Conservation (phyloP, 139 green algal species). For the Tetraselmis chui region DNA sequence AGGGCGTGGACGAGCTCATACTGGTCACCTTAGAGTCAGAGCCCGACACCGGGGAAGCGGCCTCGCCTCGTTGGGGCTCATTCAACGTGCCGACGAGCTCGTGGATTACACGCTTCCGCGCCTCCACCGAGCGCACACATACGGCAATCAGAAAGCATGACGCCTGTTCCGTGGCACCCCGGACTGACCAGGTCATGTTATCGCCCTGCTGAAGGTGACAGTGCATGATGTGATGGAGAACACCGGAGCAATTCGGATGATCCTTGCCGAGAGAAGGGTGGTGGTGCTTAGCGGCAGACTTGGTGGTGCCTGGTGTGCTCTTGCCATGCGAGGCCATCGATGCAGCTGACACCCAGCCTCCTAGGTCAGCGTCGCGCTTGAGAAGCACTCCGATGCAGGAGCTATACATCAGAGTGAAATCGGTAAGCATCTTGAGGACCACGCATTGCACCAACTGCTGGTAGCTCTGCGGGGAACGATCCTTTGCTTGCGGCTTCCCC, state of each 20-base stretch:
- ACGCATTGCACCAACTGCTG: constrained; percentile 49
- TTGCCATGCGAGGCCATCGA: background rate
- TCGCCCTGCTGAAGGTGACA: constrained; percentile 41
- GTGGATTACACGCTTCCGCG: constrained; percentile 56
- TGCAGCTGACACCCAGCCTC: background rate
- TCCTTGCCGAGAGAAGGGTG: background rate
- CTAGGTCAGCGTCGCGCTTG: constrained; percentile 61
- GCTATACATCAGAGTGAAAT: constrained; percentile 73
- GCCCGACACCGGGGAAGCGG: no score
- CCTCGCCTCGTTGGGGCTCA: background rate
- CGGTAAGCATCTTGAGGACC: constrained; percentile 70
- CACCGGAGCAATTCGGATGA: background rate
- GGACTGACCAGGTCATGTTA: constrained; percentile 5
- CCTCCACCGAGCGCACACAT: constrained; percentile 73
- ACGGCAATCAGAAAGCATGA: constrained; percentile 51
- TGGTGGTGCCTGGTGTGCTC: background rate
- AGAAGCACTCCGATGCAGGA: constrained; percentile 67
- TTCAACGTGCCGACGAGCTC: constrained; percentile 62
- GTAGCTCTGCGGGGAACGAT: constrained; percentile 14
- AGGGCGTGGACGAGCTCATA: no score
- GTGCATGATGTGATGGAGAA: constrained; percentile 65
- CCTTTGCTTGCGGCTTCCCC: background rate
- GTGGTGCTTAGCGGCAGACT: background rate
- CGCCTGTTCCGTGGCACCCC: constrained; percentile 24
- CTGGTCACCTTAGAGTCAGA: no score